Evolutionary conservation across 495 filamentous ascomycete genomes (phyloP), one percentile per base, ranked within the genome.

Genomic region (Recurvomyces mirabilis): DNA sequence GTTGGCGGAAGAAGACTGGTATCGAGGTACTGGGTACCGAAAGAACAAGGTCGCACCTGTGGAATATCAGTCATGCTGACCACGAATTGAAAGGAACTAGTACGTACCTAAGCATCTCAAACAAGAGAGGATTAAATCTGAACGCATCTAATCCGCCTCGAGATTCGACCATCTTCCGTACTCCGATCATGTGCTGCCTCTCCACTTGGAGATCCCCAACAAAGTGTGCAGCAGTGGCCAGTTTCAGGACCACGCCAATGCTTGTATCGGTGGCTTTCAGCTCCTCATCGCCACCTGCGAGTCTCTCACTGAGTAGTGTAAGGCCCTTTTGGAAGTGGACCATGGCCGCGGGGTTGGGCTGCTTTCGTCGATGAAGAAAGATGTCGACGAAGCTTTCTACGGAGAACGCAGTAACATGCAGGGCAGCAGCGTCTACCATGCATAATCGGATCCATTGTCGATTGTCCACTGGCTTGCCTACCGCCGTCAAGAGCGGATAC

Each of bases 1-100:
- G 39, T n/a, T 42, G 39, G 39, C 24, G 26, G 39, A 42, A 42
- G 39, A 42, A 42, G 23, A 42, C 39, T 9, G 24, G 23, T 15
- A n/a, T 32, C 19, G 24, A 32, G 39, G 12, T 10, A 31, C 19
- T 42, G 23, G 22, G 19, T 23, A 40, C 38, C 23, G 39, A 14
- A 20, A 30, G 3, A 32, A 18, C 9, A 19, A 42, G 39, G 39
- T 42, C 39, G 39, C 24, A 31, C 26, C 39, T 42, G 25, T 7
- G 13, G 32, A 32, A 12, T 3, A 7, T 42, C 22, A 41, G 38
- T 26, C 15, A 14, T 15, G 38, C 22, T 26, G 7, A 26, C 3
- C n/a, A 7, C 10, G 12, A 10, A 25, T 41, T 15, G 5, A 17
- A 23, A 12, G 13, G 10, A 14, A 13, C 20, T 24, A 41, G 17